Conservation (phyloP, 164 flowering plant genomes). For the Piper betle region DNA sequence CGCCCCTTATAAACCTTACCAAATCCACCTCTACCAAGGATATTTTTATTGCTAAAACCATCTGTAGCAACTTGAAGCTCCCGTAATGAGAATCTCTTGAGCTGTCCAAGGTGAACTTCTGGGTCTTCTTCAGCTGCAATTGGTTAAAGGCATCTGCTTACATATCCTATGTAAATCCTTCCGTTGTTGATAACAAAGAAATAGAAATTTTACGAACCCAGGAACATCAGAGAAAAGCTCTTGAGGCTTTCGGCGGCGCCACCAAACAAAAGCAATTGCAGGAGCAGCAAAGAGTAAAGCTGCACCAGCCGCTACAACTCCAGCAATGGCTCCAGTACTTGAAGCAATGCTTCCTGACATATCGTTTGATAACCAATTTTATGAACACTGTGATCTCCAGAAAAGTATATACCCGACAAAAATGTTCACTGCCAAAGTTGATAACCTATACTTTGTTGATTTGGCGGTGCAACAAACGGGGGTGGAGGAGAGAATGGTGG, state of each 20-base stretch:
- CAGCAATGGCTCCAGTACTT: constrained; percentile 37
- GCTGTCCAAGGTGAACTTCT: constrained; percentile 41
- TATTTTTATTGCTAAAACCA: constrained; percentile 30
- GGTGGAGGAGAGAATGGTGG: constrained; percentile 98
- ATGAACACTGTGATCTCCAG: neutral
- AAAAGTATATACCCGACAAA: neutral
- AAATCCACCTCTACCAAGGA: constrained; percentile 38
- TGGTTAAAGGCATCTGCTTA: neutral
- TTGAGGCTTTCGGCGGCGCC: constrained; percentile 33
- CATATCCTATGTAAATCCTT: neutral
- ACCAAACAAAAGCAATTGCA: constrained; percentile 35
- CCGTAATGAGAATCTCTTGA: constrained; percentile 32
- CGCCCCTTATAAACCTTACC: constrained; percentile 39
- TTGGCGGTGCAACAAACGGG: constrained; percentile 71
- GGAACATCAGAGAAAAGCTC: constrained; percentile 37
- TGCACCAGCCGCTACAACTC: constrained; percentile 43
- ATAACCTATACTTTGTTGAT: constrained; percentile 47
- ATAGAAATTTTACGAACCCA: constrained; percentile 15
- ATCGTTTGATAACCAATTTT: constrained; percentile 1
- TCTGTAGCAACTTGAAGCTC: constrained; percentile 41
- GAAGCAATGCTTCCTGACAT: constrained; percentile 16
- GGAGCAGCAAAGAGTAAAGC: constrained; percentile 39
- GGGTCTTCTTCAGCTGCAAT: constrained; percentile 41
- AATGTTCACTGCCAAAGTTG: neutral
- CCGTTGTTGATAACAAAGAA: neutral